phyloP scores from a whole-genome alignment of 768 basidiomycete genomes.

The Piloderma croceum region DNA sequence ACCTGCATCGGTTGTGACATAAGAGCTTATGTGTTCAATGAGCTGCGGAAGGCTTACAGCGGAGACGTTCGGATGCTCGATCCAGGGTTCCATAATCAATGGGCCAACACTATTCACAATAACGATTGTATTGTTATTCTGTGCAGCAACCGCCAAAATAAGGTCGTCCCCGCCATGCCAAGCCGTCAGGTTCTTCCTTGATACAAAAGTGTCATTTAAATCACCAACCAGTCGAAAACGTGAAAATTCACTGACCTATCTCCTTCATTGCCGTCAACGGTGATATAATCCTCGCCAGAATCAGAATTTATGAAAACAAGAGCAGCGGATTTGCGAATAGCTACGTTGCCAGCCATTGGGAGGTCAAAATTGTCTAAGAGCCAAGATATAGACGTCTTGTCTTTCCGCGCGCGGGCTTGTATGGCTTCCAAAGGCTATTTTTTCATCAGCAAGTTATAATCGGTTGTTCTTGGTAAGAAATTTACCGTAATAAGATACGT shows the following conservation, averaged over 20 bases:
- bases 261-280: slow-evolving; percentile 73
- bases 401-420: slow-evolving; percentile 60
- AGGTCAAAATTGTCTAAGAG: slow-evolving; percentile 67
- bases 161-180: slow-evolving; percentile 72
- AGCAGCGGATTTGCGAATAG: slow-evolving; percentile 50
- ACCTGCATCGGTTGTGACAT: slow-evolving; percentile 21
- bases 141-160: slow-evolving; percentile 59
- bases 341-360: slow-evolving; percentile 40
- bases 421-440: slow-evolving; percentile 74
- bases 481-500: slow-evolving; percentile 73
- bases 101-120: slow-evolving; percentile 61
- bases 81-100: slow-evolving; percentile 59
- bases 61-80: slow-evolving; percentile 67
- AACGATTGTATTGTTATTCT: slow-evolving; percentile 69
- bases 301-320: slow-evolving; percentile 81
- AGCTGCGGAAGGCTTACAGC: slow-evolving; percentile 41
- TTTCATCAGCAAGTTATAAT: not conserved
- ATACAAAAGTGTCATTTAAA: slow-evolving; percentile 2
- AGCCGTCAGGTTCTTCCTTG: slow-evolving; percentile 61
- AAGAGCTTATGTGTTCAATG: slow-evolving; percentile 1
- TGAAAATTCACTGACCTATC: slow-evolving; percentile 43
- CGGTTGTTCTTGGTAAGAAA: slow-evolving; percentile 3
- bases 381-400: slow-evolving; percentile 64
- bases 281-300: slow-evolving; percentile 81
- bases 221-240: not conserved